Percentiles rank a stretch among this genome's conserved stretches.
These are phyloP conservation scores for Geotrichum klebahnii DNA, from an alignment of 1,139 yeast species.

Conservation along the genomic window DNA sequence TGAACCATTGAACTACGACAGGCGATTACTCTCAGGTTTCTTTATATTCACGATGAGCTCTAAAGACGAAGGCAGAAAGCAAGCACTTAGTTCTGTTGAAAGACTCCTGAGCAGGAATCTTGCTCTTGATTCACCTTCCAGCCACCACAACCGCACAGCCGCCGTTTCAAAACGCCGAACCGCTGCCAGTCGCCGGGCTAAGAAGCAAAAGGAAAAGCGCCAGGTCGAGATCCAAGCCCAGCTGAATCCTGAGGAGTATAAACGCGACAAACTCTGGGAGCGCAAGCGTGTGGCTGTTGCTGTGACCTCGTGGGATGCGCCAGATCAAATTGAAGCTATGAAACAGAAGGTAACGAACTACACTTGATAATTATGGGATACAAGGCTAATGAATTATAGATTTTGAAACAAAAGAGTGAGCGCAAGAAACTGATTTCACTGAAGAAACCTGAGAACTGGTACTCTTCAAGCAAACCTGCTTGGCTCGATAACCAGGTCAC, in stretches of 20 bases:
- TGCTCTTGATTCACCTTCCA: conserved; percentile 23
- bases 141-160: neutral
- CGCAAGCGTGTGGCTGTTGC: conserved; percentile 25
- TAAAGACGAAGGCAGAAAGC: conserved; percentile 9
- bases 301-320: conserved; percentile 24
- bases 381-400: conserved; percentile 9
- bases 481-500: conserved; percentile 22
- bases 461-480: conserved; percentile 18
- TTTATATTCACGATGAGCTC: conserved; percentile 1
- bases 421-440: conserved; percentile 14
- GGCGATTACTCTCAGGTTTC: neutral
- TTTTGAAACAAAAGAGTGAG: conserved; percentile 17
- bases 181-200: conserved; percentile 19
- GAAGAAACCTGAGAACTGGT: conserved; percentile 18
- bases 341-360: conserved; percentile 20
- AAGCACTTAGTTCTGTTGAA: conserved; percentile 21
- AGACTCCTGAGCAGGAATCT: conserved; percentile 27
- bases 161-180: conserved; percentile 19
- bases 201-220: conserved; percentile 9
- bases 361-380: too few relatives aligned
- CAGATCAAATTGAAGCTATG: conserved; percentile 25
- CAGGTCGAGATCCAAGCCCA: conserved; percentile 22
- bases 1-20: neutral
- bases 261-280: conserved; percentile 12
- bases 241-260: conserved; percentile 24